These are phyloP conservation scores for Phytophthora gonapodyides DNA, from an alignment of 352 stramenopile species.

Conservation along the genomic window DNA sequence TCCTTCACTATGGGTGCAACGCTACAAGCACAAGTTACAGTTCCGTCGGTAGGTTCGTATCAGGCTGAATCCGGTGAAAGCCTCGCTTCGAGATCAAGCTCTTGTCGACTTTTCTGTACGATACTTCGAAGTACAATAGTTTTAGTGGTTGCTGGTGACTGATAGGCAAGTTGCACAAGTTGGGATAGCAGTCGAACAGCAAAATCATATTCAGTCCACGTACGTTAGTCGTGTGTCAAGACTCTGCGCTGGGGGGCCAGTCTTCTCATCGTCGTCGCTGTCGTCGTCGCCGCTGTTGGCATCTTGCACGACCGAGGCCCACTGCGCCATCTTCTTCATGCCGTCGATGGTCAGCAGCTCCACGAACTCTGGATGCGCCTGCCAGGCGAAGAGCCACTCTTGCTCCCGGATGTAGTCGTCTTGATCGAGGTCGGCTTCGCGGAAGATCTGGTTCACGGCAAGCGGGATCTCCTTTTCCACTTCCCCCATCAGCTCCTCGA, in stretches of 20 bases:
- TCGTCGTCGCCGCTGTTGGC: slow-evolving; percentile 26
- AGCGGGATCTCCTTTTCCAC: slow-evolving; percentile 85
- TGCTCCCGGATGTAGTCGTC: slow-evolving; percentile 81
- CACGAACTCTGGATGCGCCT: slow-evolving; percentile 79
- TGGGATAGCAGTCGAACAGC: slow-evolving; percentile 8
- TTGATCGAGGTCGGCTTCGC: slow-evolving; percentile 74
- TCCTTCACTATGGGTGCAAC: too few species aligned
- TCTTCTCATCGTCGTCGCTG: slow-evolving; percentile 39
- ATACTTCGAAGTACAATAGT: too few species aligned
- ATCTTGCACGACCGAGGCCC: slow-evolving; percentile 64
- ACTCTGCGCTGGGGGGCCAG: slow-evolving; percentile 25
- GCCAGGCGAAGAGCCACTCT: slow-evolving; percentile 85
- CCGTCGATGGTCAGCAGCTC: slow-evolving; percentile 86
- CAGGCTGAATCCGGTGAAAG: neutral
- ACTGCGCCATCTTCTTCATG: slow-evolving; percentile 86
- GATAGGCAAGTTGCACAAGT: neutral
- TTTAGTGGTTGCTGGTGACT: too few species aligned
- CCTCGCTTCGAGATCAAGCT: neutral
- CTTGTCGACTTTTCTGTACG: too few species aligned
- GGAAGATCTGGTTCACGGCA: slow-evolving; percentile 85
- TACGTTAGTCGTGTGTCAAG: slow-evolving; percentile 64
- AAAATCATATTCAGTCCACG: slow-evolving; percentile 49
- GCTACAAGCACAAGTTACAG: too few species aligned
- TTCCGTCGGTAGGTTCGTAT: too few species aligned
- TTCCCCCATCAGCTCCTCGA: slow-evolving; percentile 75